Base-by-base conservation (phyloP, 192 early-diverging fungal genomes). In the Podila epigama region DNA sequence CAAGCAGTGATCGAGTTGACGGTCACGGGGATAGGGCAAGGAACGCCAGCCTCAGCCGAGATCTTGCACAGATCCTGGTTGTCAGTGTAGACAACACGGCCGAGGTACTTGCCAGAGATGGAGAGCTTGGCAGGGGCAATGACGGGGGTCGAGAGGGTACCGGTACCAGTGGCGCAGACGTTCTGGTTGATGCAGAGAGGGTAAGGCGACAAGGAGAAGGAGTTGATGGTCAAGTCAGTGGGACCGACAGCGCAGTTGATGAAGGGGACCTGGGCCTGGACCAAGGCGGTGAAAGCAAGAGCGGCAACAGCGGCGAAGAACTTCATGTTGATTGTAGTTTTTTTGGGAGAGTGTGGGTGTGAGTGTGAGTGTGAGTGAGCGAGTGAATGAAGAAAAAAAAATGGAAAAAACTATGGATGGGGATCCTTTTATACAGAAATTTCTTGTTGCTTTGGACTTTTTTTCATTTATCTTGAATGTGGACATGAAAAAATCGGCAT, bases 141-240 rank as follows among this genome's bases (percentile, higher is more conserved):
- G 16, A 56, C 53, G 48, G 62, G 32, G 52, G 63, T 73, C 56
- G 37, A 25, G 39, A 81, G 60, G 79, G 63, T 66, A 50, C 51
- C 51, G 50, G 18, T 44, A 40, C 75, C 68, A 5, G 63, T 28
- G 34, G 44, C 22, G 32, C 79, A 68, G 18, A 51, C 58, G 27
- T 75, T 52, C 22, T 51, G 9, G 48, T 65, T 33, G n/a, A 81
- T 68, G 35, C 75, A 40, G 13, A 68, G 32, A 51, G 51, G 66
- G 58, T 50, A 79, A 69, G 75, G 80, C 62, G 70, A 71, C 12
- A 71, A 54, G 18, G 54, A 54, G 42, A 67, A 67, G 75, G 81
- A 81, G 82, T 70, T 81, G 66, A 64, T 65, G 41, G 68, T 36
- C 79, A 79, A 81, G 82, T 84, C 81, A 31, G 51, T 54, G 80